Evolutionary conservation across 768 basidiomycete genomes (phyloP), one percentile per base, ranked within the genome.

Genomic region (Auricularia sp.): DNA sequence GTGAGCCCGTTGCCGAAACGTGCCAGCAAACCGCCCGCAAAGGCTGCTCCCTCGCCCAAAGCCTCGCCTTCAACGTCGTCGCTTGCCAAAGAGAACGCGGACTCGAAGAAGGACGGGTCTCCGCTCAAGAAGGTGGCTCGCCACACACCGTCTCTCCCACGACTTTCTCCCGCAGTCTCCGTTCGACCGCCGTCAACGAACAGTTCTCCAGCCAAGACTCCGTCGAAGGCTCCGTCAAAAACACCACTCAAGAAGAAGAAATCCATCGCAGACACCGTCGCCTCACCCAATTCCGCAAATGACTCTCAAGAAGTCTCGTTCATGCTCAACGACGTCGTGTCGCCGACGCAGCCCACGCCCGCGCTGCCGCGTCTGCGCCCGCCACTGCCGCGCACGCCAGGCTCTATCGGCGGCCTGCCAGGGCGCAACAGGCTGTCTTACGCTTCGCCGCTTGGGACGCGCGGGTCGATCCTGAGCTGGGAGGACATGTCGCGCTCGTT

Each of bases 401-500:
- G 16, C 24, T 59, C 56, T 16, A 18, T 51, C 56, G 39, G 39
- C 39, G 39, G 39, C 39, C 39, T 5, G 6, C 56, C 24, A 59
- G 13, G 24, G 56, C 18, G 34, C 24, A 29, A 34, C 24, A 59
- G 14, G 47, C 21, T 21, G 47, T 51, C 29, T 8, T 24, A n/a
- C 24, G 56, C 34, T 1, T 59, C 56, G 11, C 56, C 24, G 24
- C 34, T 59, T 3, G 56, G 34, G 10, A 35, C 56, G 18, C 56
- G 56, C 24, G 56, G 56, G 14, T 59, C 56, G 29, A 59, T 59
- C 34, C 21, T 59, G 16, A 29, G 24, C 21, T 59, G 56, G 56
- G 56, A 59, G 56, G 56, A 59, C 34, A 59, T 59, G 56, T 59
- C 56, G 56, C 56, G 56, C 56, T 59, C 56, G 21, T 59, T 59